Evolutionary conservation across 2,329 filamentous ascomycete species (phyloP), one percentile per base, ranked within the genome.

Genomic region (Amesomyces nigricolor): DNA sequence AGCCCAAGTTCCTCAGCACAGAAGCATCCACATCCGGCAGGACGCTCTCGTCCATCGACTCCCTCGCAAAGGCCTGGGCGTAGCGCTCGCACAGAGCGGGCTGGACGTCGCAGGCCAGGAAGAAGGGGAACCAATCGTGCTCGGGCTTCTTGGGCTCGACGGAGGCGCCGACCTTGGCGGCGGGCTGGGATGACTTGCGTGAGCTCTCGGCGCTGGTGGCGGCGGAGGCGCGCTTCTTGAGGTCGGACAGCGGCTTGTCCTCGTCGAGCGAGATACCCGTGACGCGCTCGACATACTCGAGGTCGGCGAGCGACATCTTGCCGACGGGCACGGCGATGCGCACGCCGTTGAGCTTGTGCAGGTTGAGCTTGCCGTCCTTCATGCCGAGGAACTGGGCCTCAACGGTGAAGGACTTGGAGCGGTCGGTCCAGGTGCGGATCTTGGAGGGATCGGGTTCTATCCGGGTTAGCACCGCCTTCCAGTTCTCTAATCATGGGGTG

Each of bases 91-190:
- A 99, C 45, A 96, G 85, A 56, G 95, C 89, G 47, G 92, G 89
- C 44, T 91, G 87, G 64, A 97, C 90, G 46, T 95, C 92, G 69
- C 91, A 95, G 60, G 86, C 85, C 40, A 99, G 75, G 78, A 99
- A 99, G 75, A 99, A 97, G 68, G 96, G 91, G 67, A 99, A 99
- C 94, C 94, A 99, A 70, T 99, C 94, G 69, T 97, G 95, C 47
- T 94, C 86, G 1, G 87, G 78, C 70, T 85, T 86, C 66, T 79
- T 76, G 19, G 73, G 70, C 46, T 87, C 79, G 32, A 90, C 74
- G 1, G 79, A 79, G n/a, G 81, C 85, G 11, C 86, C 86, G 8
- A 80, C 75, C 40, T 71, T 71, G 35, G 67, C 57, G 53, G 67
- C 68, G 16, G 70, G 60, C 11, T 65, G 37, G 47, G 43, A 26